phyloP scores from a whole-genome alignment of 306 rosid species.

The Lathyrus aphaca region DNA sequence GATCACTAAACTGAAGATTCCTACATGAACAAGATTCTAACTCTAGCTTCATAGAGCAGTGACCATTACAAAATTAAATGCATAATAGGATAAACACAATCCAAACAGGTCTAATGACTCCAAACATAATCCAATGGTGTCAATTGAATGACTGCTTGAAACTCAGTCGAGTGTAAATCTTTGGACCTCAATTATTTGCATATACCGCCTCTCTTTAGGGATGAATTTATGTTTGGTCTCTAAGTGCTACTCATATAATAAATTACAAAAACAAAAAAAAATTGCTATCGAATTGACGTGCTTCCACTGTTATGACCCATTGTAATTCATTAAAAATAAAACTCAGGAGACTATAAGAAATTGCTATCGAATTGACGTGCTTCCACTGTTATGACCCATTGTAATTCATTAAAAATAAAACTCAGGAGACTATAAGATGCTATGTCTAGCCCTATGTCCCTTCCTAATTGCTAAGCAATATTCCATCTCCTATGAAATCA shows the following conservation, averaged over 20 bases:
- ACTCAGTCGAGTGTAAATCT: neutral
- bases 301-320: neutral
- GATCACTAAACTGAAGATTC: neutral
- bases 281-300: neutral
- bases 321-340: neutral
- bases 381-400: neutral
- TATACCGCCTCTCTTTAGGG: neutral
- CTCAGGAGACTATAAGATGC: neutral
- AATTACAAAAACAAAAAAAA: neutral
- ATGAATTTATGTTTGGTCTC: neutral
- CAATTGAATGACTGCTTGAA: neutral
- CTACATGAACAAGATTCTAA: conserved; percentile 3
- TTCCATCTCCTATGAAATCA: neutral
- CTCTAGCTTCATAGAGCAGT: neutral
- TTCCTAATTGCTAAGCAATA: neutral
- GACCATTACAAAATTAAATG: conserved; percentile 17
- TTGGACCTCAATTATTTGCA: neutral
- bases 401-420: neutral
- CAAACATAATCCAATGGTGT: neutral
- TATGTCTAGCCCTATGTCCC: conserved; percentile 11
- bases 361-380: neutral
- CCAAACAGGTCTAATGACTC: neutral
- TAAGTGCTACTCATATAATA: neutral
- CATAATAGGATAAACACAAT: conserved; percentile 12
- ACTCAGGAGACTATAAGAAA: neutral